A percentile compares a stretch with the other conserved stretches of the same genome.
These are phyloP conservation scores for Knoxia roxburghii DNA, from an alignment of 257 asterid genomes.

Conservation along the genomic window DNA sequence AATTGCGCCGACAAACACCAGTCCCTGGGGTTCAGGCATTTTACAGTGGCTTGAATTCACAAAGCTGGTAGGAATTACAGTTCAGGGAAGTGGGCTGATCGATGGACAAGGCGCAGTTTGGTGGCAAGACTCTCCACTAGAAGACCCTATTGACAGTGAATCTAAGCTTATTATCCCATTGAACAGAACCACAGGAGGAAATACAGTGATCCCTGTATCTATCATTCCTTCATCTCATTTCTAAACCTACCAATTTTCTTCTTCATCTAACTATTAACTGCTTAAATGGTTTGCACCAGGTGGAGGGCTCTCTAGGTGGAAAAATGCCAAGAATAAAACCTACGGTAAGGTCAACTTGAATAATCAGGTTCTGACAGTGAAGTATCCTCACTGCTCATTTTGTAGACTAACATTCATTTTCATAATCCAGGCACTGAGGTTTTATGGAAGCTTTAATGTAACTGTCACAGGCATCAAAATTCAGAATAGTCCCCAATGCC, in stretches of 20 bases:
- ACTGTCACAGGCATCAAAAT: constrained; percentile 79
- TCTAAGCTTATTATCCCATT: constrained; percentile 56
- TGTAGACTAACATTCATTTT: not conserved
- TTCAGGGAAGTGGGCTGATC: constrained; percentile 62
- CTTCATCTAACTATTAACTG: constrained; percentile 1
- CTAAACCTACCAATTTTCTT: not conserved
- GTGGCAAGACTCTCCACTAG: constrained; percentile 65
- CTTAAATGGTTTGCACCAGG: constrained; percentile 30
- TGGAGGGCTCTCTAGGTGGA: constrained; percentile 37
- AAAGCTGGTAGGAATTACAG: constrained; percentile 74
- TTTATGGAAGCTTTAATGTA: constrained; percentile 77
- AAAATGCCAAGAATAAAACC: constrained; percentile 83
- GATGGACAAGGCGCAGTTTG: constrained; percentile 89
- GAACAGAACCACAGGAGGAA: constrained; percentile 36
- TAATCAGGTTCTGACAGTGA: not conserved
- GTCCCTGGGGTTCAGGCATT: constrained; percentile 77
- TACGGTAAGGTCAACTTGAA: constrained; percentile 50
- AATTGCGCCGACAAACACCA: constrained; percentile 68
- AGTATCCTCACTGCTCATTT: not conserved
- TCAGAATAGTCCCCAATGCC: constrained; percentile 78
- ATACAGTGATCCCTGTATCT: constrained; percentile 50
- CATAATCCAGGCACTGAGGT: constrained; percentile 63
- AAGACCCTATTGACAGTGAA: constrained; percentile 72
- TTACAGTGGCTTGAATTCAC: constrained; percentile 84
- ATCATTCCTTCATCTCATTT: constrained; percentile 6